Evolutionary conservation across 768 basidiomycete genomes (phyloP).

Genomic region (Gyrodon lividus): DNA sequence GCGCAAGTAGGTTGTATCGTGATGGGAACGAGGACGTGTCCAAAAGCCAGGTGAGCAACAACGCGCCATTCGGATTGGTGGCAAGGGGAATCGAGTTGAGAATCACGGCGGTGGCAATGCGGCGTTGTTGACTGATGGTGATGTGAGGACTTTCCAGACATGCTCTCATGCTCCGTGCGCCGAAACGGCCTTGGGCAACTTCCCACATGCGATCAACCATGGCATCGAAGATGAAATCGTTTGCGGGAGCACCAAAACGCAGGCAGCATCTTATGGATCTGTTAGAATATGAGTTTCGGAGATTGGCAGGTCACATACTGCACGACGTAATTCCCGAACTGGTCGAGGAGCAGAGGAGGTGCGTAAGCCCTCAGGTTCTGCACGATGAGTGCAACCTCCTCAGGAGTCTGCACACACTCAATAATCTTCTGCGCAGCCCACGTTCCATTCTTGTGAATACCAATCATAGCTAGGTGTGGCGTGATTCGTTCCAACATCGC

Average conservation of each 20-base stretch:
- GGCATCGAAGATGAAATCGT: slow-evolving; percentile 96
- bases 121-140: slow-evolving; percentile 87
- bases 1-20: slow-evolving; percentile 91
- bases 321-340: slow-evolving; percentile 91
- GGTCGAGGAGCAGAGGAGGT: slow-evolving; percentile 91
- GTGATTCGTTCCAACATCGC: slow-evolving; percentile 92
- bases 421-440: slow-evolving; percentile 99
- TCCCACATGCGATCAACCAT: slow-evolving; percentile 99
- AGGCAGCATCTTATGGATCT: slow-evolving; percentile 70
- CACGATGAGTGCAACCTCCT: slow-evolving; percentile 83
- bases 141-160: slow-evolving; percentile 92
- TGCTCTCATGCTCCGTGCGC: slow-evolving; percentile 96
- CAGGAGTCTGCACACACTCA: slow-evolving; percentile 84
- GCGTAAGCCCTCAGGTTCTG: slow-evolving; percentile 88
- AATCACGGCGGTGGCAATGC: slow-evolving; percentile 90
- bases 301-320: slow-evolving; percentile 54
- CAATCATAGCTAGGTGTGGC: slow-evolving; percentile 95
- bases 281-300: slow-evolving; percentile 1
- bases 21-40: slow-evolving; percentile 94
- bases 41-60: slow-evolving; percentile 94
- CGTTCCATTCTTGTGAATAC: slow-evolving; percentile 99
- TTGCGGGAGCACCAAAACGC: slow-evolving; percentile 84
- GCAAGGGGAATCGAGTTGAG: slow-evolving; percentile 97
- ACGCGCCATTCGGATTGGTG: slow-evolving; percentile 95
- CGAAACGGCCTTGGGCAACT: slow-evolving; percentile 95